These are phyloP conservation scores for Xylaria sp. DNA, from an alignment of 2,329 filamentous ascomycete species.

Conservation along the genomic window DNA sequence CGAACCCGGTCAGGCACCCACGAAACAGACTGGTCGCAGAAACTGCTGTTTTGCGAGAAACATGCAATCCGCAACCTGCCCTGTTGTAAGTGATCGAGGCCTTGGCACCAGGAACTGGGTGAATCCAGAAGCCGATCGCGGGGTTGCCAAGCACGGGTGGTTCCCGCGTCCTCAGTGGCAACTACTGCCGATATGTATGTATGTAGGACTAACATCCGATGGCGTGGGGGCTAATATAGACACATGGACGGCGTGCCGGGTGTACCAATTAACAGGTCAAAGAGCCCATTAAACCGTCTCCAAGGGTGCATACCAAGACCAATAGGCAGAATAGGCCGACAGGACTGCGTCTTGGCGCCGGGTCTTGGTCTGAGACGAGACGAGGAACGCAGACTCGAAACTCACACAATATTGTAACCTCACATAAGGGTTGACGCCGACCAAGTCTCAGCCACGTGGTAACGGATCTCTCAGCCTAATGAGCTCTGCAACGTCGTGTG, in stretches of 20 bases:
- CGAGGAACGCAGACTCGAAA: not conserved
- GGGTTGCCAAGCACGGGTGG: not conserved
- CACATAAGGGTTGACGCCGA: not conserved
- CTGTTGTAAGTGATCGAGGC: not conserved
- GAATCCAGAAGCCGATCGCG: constrained; percentile 4
- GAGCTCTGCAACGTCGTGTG: not conserved
- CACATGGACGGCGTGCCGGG: not conserved
- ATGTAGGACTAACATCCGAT: not conserved
- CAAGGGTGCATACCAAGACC: not conserved
- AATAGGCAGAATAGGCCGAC: not conserved
- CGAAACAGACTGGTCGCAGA: too few relatives aligned
- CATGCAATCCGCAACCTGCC: not conserved
- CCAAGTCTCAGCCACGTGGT: not conserved
- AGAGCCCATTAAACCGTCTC: not conserved
- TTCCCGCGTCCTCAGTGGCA: constrained; percentile 2
- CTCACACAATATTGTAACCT: not conserved
- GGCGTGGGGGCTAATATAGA: not conserved
- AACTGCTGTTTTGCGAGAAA: not conserved
- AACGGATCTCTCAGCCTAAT: not conserved
- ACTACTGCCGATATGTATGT: not conserved
- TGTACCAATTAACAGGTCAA: not conserved
- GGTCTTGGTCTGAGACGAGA: not conserved
- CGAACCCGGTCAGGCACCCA: too few relatives aligned
- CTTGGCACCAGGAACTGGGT: not conserved
- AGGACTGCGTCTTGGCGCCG: not conserved